These are phyloP conservation scores for Boechera retrofracta DNA, from an alignment of 345 rosid species.

Conservation along the genomic window DNA sequence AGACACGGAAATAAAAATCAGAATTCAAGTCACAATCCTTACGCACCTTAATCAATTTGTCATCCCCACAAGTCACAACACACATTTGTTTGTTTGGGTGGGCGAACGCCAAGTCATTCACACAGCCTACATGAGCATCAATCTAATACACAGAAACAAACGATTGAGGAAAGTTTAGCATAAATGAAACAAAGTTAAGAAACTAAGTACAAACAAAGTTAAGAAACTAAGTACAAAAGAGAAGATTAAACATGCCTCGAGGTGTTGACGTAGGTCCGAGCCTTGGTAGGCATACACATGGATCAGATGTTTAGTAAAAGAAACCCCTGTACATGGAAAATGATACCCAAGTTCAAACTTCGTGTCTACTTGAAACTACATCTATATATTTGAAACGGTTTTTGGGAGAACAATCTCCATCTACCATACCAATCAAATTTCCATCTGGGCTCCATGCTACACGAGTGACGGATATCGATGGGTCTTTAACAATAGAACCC, in stretches of 20 bases:
- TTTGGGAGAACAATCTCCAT: background rate
- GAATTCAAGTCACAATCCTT: background rate
- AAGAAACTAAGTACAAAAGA: conserved; percentile 16
- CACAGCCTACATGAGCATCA: conserved; percentile 78
- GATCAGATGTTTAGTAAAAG: conserved; percentile 71
- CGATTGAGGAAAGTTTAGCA: background rate
- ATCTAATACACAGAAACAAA: conserved; percentile 52
- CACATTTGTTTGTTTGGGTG: conserved; percentile 55
- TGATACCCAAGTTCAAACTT: conserved; percentile 26
- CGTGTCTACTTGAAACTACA: conserved; percentile 34
- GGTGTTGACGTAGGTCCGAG: conserved; percentile 65
- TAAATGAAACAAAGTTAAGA: conserved; percentile 19
- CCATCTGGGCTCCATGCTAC: conserved; percentile 85
- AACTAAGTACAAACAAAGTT: conserved; percentile 5
- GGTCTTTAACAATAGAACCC: conserved; percentile 58
- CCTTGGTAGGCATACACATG: conserved; percentile 68
- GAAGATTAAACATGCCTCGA: conserved; percentile 53
- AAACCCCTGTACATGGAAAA: conserved; percentile 58
- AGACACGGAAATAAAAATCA: background rate
- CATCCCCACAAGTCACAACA: conserved; percentile 84
- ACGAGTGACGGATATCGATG: conserved; percentile 59
- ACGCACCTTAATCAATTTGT: conserved; percentile 73
- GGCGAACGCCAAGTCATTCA: conserved; percentile 78
- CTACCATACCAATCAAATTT: conserved; percentile 59
- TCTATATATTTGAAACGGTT: background rate